Percentiles rank a stretch among this genome's conserved stretches.
phyloP scores from a whole-genome alignment of 371 early-diverging fungal species.

The Zychaea mexicana region DNA sequence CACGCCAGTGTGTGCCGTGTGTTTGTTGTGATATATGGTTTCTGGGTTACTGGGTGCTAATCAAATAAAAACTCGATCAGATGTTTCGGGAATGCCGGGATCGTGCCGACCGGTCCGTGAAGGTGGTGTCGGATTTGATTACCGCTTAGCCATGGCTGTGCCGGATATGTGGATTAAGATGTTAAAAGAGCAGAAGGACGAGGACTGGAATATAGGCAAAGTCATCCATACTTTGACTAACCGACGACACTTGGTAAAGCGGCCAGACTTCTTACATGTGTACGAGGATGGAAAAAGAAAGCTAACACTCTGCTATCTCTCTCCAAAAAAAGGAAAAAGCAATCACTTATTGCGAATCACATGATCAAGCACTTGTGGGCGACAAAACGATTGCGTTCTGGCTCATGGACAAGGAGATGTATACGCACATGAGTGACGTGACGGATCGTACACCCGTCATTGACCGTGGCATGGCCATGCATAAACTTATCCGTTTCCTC shows the following conservation, averaged over 20 bases:
- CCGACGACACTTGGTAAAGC: constrained; percentile 72
- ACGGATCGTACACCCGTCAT: constrained; percentile 84
- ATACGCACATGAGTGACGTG: constrained; percentile 88
- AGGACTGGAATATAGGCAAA: constrained; percentile 91
- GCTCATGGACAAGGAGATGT: constrained; percentile 99
- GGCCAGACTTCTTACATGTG: too few species aligned
- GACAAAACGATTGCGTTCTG: constrained; percentile 98
- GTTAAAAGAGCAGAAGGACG: constrained; percentile 89
- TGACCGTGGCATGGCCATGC: constrained; percentile 92
- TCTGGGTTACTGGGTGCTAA: neutral
- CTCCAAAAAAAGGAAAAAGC: constrained; percentile 72
- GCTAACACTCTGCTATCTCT: too few species aligned
- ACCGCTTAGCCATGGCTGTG: constrained; percentile 96
- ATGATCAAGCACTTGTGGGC: constrained; percentile 97
- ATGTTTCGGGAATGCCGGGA: constrained; percentile 98
- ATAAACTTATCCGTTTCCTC: constrained; percentile 93
- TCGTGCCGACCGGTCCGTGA: constrained; percentile 88
- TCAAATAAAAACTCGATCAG: constrained; percentile 29
- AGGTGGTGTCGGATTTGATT: constrained; percentile 97
- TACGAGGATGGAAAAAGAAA: too few species aligned
- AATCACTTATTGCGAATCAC: constrained; percentile 93
- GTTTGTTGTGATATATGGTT: too few species aligned
- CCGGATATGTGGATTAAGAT: constrained; percentile 99
- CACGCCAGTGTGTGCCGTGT: too few species aligned
- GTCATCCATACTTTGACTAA: constrained; percentile 89